These are phyloP conservation scores for Crucihimalaya himalaica DNA, from an alignment of 345 rosid genomes.

Conservation along the genomic window DNA sequence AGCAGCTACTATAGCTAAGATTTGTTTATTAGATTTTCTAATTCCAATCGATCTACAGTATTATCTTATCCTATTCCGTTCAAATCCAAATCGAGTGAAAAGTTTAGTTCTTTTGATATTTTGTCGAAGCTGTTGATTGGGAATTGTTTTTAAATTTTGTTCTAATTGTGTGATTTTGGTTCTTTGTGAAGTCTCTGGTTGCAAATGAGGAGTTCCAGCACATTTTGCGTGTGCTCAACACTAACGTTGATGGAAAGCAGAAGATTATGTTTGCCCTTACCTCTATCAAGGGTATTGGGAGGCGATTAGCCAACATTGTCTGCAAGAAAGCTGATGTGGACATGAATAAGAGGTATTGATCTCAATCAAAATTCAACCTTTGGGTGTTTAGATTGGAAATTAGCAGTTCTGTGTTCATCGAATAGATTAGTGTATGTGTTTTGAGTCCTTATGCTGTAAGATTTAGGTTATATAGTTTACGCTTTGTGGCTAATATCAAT, in stretches of 20 bases:
- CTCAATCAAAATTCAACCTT: neutral
- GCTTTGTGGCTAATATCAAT: neutral
- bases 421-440: neutral
- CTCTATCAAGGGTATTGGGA: conserved; percentile 90
- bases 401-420: neutral
- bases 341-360: conserved; percentile 81
- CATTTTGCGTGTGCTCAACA: conserved; percentile 91
- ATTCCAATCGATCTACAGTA: neutral
- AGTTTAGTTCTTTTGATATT: neutral
- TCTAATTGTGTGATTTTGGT: neutral
- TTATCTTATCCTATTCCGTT: neutral
- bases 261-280: conserved; percentile 93
- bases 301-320: conserved; percentile 84
- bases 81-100: too few relatives aligned
- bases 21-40: neutral
- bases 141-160: neutral
- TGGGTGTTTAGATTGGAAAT: neutral
- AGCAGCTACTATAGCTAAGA: neutral
- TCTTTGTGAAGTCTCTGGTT: conserved; percentile 63
- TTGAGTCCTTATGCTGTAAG: neutral
- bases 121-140: neutral
- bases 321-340: conserved; percentile 97
- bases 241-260: conserved; percentile 90
- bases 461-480: neutral
- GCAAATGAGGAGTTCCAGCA: conserved; percentile 93